Evolutionary conservation across 106 monocot species (phyloP), one percentile per base, ranked within the genome.

Genomic region (Phalaenopsis equestris): DNA sequence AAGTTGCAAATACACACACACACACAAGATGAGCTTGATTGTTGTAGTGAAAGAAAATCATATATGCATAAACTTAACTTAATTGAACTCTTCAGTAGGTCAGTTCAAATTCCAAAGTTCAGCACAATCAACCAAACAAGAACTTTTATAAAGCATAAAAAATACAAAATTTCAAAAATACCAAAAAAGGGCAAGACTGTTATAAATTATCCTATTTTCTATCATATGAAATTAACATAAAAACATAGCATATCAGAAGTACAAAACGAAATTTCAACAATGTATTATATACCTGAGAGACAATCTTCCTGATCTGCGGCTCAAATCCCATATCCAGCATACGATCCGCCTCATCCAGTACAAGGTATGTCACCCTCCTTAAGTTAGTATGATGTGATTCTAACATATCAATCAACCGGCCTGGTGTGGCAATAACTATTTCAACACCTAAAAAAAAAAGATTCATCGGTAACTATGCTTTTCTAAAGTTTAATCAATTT

Each of bases 321-420:
- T 99, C 98, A 91, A 99, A 99, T 30, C 98, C 98, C 98, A 99
- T 99, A 83, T 99, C 98, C 36, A 99, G 82, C 98, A 99, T 99
- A 42, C 98, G 89, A 86, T 99, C 98, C 23, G 98, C 98, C 84
- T 99, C 98, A 80, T 99, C 98, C 86, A 99, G 87, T 75, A 99
- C 94, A 78, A 99, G 94, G 79, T 99, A 99, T 80, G 98, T 99
- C 57, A 99, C 91, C 75, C 98, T 90, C 41, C 98, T 82, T 67
- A 99, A 85, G 68, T 99, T 99, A 84, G 98, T 99, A 84, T 91
- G 80, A 86, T 99, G 90, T 77, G 98, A 99, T 72, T 99, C 98
- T 78, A 99, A 81, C 98, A 99, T 99, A 92, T 99, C 98, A 84
- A 99, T 99, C 81, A 99, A 84, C 76, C 98, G 79, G 65, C 98